These are phyloP conservation scores for Coprinellus micaceus DNA, from an alignment of 768 basidiomycete genomes.

Conservation along the genomic window DNA sequence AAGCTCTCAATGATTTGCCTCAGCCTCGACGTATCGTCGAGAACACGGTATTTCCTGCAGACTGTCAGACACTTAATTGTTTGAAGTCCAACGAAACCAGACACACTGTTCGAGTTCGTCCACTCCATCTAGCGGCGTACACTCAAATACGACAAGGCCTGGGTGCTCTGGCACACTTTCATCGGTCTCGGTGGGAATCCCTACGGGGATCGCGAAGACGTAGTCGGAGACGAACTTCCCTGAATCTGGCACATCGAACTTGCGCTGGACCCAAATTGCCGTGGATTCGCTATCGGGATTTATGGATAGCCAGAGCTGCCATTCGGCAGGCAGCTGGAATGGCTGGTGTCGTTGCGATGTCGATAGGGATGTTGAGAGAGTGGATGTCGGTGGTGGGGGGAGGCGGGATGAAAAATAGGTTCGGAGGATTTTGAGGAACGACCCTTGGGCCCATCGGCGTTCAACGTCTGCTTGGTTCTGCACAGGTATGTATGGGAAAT, in stretches of 20 bases:
- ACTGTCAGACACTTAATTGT: slow-evolving; percentile 3
- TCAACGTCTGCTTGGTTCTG: slow-evolving; percentile 74
- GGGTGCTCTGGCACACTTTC: slow-evolving; percentile 31
- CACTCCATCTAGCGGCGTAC: slow-evolving; percentile 60
- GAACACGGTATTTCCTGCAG: slow-evolving; percentile 60
- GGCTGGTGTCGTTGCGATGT: slow-evolving; percentile 21
- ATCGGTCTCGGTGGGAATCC: neutral
- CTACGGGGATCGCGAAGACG: slow-evolving; percentile 58
- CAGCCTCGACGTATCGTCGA: slow-evolving; percentile 71
- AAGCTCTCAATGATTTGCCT: slow-evolving; percentile 58
- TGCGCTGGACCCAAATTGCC: slow-evolving; percentile 76
- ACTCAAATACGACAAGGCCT: slow-evolving; percentile 73
- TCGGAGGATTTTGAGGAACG: slow-evolving; percentile 55
- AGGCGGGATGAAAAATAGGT: slow-evolving; percentile 28
- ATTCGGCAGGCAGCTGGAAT: slow-evolving; percentile 35
- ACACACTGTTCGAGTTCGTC: slow-evolving; percentile 61
- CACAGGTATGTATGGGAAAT: slow-evolving; percentile 15
- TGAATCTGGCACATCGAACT: slow-evolving; percentile 66
- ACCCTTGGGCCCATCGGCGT: slow-evolving; percentile 69
- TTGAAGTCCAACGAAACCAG: too few relatives aligned
- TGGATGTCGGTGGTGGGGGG: neutral
- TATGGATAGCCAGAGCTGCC: slow-evolving; percentile 71
- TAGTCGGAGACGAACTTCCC: slow-evolving; percentile 59
- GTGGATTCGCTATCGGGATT: slow-evolving; percentile 72
- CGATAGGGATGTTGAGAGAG: neutral